Conservation (phyloP, 106 monocot species). For the Dendrobium huoshanense region DNA sequence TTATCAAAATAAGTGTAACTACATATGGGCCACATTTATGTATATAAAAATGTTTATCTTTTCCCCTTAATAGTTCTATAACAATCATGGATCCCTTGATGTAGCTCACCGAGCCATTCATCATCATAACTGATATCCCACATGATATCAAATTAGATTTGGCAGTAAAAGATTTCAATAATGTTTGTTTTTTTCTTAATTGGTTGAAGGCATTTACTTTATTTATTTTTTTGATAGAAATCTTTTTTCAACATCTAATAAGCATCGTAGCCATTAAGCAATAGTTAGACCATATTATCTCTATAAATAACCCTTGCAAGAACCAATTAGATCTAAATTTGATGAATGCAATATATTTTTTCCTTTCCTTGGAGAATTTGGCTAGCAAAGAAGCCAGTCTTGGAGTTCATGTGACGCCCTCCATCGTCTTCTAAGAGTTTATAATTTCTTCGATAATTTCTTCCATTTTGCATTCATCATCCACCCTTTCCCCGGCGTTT, state of each 20-base stretch:
- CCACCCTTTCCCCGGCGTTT: no score
- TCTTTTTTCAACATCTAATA: not conserved
- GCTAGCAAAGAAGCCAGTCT: no score
- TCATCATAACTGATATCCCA: not conserved
- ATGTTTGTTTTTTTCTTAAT: not conserved
- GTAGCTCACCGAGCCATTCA: not conserved
- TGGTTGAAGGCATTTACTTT: not conserved
- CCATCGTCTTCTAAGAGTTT: no score
- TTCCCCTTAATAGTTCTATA: not conserved
- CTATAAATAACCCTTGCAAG: not conserved
- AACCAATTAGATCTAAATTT: not conserved
- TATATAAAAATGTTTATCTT: not conserved
- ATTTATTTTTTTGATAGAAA: no score
- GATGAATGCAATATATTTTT: not conserved
- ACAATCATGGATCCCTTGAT: not conserved
- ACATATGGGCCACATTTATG: no score
- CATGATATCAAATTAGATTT: not conserved
- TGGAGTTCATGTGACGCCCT: no score
- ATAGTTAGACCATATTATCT: not conserved
- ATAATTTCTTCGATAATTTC: no score
- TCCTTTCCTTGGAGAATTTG: not conserved
- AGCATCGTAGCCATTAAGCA: not conserved
- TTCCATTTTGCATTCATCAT: no score
- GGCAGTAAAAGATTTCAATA: not conserved
- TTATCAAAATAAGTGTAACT: not conserved